A percentile compares a stretch with the other conserved stretches of the same genome.
Evolutionary conservation across 2,329 filamentous ascomycete species (phyloP).

Genomic region (Corniculantispora saksenae): DNA sequence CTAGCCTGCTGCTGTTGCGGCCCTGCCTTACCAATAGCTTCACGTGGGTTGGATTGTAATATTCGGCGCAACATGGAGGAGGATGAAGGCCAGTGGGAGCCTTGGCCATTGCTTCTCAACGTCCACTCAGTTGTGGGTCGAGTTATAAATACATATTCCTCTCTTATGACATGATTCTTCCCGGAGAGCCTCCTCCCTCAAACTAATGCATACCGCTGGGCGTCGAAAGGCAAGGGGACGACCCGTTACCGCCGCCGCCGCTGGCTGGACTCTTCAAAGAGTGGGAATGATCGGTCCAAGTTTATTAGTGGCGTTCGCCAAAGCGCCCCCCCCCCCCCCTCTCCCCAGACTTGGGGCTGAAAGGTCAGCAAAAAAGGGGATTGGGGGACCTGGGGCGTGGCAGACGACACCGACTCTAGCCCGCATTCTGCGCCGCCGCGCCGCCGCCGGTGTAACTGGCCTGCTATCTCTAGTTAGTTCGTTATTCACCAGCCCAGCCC

Average conservation of each 20-base stretch:
- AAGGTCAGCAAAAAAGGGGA: conserved; percentile 7
- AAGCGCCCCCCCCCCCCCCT: background rate
- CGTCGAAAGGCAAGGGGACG: background rate
- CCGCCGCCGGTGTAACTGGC: background rate
- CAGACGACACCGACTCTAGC: conserved; percentile 5
- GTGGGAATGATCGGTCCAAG: conserved; percentile 11
- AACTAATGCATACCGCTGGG: background rate
- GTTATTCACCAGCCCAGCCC: background rate
- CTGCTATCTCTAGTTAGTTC: background rate
- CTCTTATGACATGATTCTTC: background rate
- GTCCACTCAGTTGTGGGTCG: background rate
- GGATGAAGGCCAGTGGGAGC: background rate
- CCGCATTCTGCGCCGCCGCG: conserved; percentile 10
- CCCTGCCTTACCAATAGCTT: background rate
- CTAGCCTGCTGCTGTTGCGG: background rate
- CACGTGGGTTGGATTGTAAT: background rate
- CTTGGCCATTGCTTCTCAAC: background rate
- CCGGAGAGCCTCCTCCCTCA: background rate
- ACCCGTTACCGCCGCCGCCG: background rate
- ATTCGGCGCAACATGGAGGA: background rate
- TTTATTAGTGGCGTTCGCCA: conserved; percentile 1
- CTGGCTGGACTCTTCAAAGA: background rate
- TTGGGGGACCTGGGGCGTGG: background rate
- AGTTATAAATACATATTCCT: background rate
- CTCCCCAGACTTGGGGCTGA: conserved; percentile 1